phyloP scores from a whole-genome alignment of 2,329 filamentous ascomycete genomes.

The Fusarium coicis region DNA sequence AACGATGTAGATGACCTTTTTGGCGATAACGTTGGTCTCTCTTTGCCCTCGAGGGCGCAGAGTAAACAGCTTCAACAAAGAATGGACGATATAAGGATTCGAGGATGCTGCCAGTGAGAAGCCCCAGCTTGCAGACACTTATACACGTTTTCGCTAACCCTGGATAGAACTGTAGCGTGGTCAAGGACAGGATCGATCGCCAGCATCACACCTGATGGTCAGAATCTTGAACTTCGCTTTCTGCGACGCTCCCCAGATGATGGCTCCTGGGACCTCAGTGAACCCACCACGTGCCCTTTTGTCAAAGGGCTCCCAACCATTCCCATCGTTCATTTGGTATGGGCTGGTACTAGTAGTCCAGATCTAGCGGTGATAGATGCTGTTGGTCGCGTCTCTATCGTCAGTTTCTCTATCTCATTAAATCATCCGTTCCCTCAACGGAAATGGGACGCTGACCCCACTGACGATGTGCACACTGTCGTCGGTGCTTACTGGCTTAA shows the following conservation, averaged over 20 bases:
- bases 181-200: constrained; percentile 89
- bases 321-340: constrained; percentile 82
- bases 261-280: constrained; percentile 80
- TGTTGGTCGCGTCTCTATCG: constrained; percentile 79
- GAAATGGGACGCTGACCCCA: constrained; percentile 72
- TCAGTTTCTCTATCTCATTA: constrained; percentile 76
- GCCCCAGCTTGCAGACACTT: not conserved
- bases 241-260: constrained; percentile 75
- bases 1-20: constrained; percentile 80
- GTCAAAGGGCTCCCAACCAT: constrained; percentile 72
- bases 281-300: constrained; percentile 72
- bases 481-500: constrained; percentile 89
- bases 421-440: constrained; percentile 75
- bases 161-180: constrained; percentile 80
- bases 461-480: constrained; percentile 79
- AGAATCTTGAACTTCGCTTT: constrained; percentile 76
- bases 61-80: constrained; percentile 75
- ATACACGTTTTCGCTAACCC: constrained; percentile 19
- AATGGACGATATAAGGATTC: constrained; percentile 78
- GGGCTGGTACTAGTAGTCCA: constrained; percentile 76
- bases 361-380: constrained; percentile 88
- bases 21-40: constrained; percentile 73
- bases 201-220: constrained; percentile 78
- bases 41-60: constrained; percentile 58
- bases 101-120: constrained; percentile 84